These are phyloP conservation scores for Boletus coccyginus DNA, from an alignment of 768 basidiomycete genomes.

Conservation along the genomic window DNA sequence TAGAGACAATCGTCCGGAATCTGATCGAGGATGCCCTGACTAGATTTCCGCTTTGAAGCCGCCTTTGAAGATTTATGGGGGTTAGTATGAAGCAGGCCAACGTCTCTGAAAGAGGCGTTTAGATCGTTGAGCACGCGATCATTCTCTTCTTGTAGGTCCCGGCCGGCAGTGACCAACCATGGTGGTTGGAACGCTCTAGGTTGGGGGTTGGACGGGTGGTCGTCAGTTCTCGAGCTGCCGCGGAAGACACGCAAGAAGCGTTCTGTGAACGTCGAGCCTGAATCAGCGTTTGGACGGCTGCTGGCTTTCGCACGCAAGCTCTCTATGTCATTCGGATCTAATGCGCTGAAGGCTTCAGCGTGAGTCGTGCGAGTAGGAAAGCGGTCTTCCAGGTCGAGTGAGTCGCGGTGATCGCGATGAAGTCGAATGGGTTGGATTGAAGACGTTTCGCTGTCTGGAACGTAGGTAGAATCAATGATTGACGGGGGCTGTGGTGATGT, in stretches of 20 bases:
- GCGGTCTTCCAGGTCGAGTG: conserved; percentile 25
- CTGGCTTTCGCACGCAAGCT: conserved; percentile 35
- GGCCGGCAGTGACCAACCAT: conserved; percentile 66
- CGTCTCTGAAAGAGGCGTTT: conserved; percentile 75
- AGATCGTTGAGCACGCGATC: conserved; percentile 67
- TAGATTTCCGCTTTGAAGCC: conserved; percentile 17
- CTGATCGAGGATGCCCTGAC: conserved; percentile 50
- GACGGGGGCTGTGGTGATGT: conserved; percentile 12
- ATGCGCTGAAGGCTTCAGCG: conserved; percentile 57
- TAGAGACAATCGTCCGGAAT: conserved; percentile 70
- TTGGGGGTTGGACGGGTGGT: conserved; percentile 21
- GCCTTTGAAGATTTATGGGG: conserved; percentile 31
- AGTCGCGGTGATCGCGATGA: conserved; percentile 24
- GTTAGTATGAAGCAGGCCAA: conserved; percentile 67
- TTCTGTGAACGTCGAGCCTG: conserved; percentile 16
- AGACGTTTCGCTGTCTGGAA: conserved; percentile 9
- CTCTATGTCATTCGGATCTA: conserved; percentile 55
- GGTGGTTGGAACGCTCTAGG: conserved; percentile 42
- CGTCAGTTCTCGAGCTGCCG: conserved; percentile 19
- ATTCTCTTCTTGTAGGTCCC: conserved; percentile 64
- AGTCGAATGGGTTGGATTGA: conserved; percentile 8
- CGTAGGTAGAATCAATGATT: neutral
- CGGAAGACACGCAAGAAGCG: conserved; percentile 26
- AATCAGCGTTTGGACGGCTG: conserved; percentile 22
- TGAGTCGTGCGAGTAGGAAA: conserved; percentile 53